Percentiles rank a stretch among this genome's conserved stretches.
These are phyloP conservation scores for Arabidopsis hybrid DNA, from an alignment of 441 rosid species.

Conservation along the genomic window DNA sequence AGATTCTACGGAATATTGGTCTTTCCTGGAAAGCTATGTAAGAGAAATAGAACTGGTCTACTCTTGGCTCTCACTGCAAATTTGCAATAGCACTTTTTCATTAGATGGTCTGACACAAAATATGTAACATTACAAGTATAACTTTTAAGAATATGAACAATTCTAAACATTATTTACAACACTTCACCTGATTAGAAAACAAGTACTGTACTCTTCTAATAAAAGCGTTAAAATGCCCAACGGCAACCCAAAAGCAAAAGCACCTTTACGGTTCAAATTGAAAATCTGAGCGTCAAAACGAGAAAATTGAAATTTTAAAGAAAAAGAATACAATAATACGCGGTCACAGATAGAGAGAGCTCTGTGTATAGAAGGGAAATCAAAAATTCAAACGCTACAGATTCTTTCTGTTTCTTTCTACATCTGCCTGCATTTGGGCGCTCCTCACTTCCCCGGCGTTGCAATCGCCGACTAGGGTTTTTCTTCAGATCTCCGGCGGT, in stretches of 20 bases:
- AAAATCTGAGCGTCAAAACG: neutral
- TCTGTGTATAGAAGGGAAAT: constrained; percentile 13
- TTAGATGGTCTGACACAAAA: neutral
- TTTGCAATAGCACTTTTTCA: neutral
- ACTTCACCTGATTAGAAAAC: neutral
- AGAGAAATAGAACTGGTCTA: neutral
- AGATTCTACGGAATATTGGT: neutral
- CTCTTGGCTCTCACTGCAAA: constrained; percentile 1
- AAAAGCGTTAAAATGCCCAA: neutral
- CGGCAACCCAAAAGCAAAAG: constrained; percentile 3
- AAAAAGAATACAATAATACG: neutral
- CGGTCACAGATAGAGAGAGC: neutral
- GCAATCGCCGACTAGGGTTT: constrained; percentile 46
- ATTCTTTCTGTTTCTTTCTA: constrained; percentile 15
- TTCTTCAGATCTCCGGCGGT: constrained; percentile 41
- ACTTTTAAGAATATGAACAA: neutral
- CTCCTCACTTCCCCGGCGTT: constrained; percentile 31
- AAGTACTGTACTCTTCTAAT: too few relatives aligned
- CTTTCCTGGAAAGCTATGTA: constrained; percentile 13
- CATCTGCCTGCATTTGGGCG: constrained; percentile 39
- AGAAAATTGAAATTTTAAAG: neutral
- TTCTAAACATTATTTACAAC: neutral
- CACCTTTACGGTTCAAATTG: constrained; percentile 30
- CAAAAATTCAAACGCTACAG: constrained; percentile 39
- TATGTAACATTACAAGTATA: neutral